These are phyloP conservation scores for Neonectria coccinea DNA, from an alignment of 2,329 filamentous ascomycete species.

Conservation along the genomic window DNA sequence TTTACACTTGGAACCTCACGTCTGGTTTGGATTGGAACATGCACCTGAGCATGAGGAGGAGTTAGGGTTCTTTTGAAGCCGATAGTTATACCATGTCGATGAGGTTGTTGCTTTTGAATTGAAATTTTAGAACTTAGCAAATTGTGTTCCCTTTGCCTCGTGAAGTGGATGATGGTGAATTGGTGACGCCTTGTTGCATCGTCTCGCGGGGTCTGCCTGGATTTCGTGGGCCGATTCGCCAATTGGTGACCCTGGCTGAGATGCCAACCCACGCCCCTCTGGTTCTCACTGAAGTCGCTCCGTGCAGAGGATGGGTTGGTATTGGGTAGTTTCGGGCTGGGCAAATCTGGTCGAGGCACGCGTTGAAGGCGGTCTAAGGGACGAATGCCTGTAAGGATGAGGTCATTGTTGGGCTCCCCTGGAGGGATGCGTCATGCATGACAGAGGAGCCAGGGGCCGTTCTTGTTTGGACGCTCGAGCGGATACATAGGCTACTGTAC, in stretches of 20 bases:
- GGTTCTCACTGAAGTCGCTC: conserved; percentile 10
- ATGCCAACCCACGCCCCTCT: conserved; percentile 13
- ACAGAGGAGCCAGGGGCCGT: conserved; percentile 21
- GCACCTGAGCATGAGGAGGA: conserved; percentile 29
- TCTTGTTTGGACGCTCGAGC: conserved; percentile 21
- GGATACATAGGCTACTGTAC: conserved; percentile 5
- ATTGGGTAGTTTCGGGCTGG: conserved; percentile 27
- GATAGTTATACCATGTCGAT: conserved; percentile 26
- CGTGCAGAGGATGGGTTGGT: conserved; percentile 1
- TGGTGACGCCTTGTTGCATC: not conserved
- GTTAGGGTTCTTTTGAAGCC: conserved; percentile 23
- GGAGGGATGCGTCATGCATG: conserved; percentile 41
- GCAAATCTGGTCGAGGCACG: conserved; percentile 15
- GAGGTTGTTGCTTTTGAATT: conserved; percentile 20
- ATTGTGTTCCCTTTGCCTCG: not conserved
- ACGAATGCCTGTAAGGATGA: conserved; percentile 37
- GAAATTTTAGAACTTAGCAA: conserved; percentile 22
- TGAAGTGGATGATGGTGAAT: not conserved
- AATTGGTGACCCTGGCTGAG: not conserved
- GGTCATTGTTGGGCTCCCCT: conserved; percentile 43
- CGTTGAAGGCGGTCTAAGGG: conserved; percentile 27
- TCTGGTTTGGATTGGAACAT: conserved; percentile 34
- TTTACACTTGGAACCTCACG: conserved; percentile 36
- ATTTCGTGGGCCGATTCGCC: not conserved
- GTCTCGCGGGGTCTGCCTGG: not conserved